Evolutionary conservation across 768 basidiomycete species (phyloP).

Genomic region (Gelatoporia subvermispora): DNA sequence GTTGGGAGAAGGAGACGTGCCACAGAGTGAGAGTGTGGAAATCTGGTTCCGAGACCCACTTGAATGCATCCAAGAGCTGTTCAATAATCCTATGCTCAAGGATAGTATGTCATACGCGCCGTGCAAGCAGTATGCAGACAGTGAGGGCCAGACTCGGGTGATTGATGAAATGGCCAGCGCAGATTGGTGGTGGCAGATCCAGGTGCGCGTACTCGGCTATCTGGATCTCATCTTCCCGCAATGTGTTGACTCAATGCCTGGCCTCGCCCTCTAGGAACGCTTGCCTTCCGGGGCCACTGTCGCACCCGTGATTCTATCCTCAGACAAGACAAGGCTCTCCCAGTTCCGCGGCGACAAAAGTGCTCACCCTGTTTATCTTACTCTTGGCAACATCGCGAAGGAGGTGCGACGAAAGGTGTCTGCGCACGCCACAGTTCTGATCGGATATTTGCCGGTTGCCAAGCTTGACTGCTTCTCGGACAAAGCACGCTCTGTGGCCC

Average conservation of each 20-base stretch:
- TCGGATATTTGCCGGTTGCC: conserved; percentile 21
- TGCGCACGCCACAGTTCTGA: conserved; percentile 8
- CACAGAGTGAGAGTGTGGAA: no score
- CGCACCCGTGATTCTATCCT: conserved; percentile 20
- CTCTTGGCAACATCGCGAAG: conserved; percentile 15
- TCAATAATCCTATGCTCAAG: conserved; percentile 8
- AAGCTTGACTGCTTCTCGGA: conserved; percentile 21
- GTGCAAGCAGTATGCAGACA: conserved; percentile 21
- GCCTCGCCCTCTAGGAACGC: conserved; percentile 8
- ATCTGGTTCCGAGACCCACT: no score
- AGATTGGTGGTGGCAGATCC: conserved; percentile 21
- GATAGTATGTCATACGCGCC: conserved; percentile 2
- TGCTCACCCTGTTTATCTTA: conserved; percentile 15
- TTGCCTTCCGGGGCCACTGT: conserved; percentile 14
- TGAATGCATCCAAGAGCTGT: conserved; percentile 28
- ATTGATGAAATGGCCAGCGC: conserved; percentile 12
- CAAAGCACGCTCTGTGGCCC: conserved; percentile 10
- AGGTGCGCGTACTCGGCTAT: no score
- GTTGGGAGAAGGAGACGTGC: no score
- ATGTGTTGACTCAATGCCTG: neutral
- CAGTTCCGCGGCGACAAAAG: conserved; percentile 13
- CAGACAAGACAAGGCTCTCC: conserved; percentile 25
- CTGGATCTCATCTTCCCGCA: neutral
- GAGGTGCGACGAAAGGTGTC: conserved; percentile 13
- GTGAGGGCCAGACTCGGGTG: conserved; percentile 18